Percentiles rank a stretch among this genome's conserved stretches.
Conservation (phyloP, 2,329 filamentous ascomycete genomes). For the Xylaria sp. region DNA sequence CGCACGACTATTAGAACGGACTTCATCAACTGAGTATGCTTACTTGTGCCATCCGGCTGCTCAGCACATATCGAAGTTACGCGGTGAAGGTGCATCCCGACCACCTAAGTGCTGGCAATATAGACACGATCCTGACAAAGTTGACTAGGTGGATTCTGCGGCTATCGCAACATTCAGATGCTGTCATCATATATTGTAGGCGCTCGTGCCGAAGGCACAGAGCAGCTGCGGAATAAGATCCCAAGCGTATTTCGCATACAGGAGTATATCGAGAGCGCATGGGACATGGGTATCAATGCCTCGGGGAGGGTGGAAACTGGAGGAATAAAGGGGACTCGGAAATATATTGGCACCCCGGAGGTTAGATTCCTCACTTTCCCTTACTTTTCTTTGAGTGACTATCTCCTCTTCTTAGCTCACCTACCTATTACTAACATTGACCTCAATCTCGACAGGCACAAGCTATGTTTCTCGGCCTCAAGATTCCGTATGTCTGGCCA, state of each 20-base stretch:
- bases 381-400: neutral
- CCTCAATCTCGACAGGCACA: constrained; percentile 63
- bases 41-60: constrained; percentile 81
- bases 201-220: constrained; percentile 59
- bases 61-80: constrained; percentile 80
- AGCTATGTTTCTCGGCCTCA: constrained; percentile 73
- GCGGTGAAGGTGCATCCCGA: constrained; percentile 63
- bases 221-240: constrained; percentile 64
- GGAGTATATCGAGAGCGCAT: constrained; percentile 83
- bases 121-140: neutral
- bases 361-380: constrained; percentile 50
- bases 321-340: constrained; percentile 84
- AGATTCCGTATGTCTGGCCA: constrained; percentile 62
- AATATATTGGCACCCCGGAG: constrained; percentile 94
- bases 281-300: constrained; percentile 82
- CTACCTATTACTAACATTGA: neutral
- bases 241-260: constrained; percentile 85
- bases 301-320: constrained; percentile 81
- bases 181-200: constrained; percentile 78
- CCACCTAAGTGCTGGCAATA: neutral
- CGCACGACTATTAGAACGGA: constrained; percentile 67
- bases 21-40: constrained; percentile 67
- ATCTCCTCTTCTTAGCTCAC: neutral
- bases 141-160: constrained; percentile 79
- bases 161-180: constrained; percentile 95